These are phyloP conservation scores for Leishmania turanica DNA, from an alignment of 208 protist genomes.

Conservation along the genomic window DNA sequence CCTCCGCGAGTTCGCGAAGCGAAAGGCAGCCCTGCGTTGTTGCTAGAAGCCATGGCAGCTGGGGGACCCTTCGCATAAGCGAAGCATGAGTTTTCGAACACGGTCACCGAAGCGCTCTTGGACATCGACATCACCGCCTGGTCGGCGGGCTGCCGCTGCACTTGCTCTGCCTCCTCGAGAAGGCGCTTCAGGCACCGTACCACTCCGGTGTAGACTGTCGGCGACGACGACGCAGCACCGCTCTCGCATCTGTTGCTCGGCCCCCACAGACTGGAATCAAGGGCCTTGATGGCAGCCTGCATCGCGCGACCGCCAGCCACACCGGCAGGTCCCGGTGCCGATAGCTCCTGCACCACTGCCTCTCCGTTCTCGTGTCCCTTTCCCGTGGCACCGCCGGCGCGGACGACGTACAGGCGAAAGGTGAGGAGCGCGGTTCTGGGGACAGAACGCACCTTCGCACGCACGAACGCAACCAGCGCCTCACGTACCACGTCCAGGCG, in stretches of 20 bases:
- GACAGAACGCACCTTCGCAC: constrained; percentile 36
- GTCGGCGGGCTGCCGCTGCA: not conserved
- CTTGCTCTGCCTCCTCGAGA: not conserved
- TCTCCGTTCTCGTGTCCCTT: constrained; percentile 5
- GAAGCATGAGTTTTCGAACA: not conserved
- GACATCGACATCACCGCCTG: not conserved
- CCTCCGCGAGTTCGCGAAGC: not conserved
- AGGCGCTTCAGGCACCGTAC: constrained; percentile 1
- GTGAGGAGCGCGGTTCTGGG: constrained; percentile 27
- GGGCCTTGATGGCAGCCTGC: constrained; percentile 5
- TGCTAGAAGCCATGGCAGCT: not conserved
- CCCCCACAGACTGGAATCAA: not conserved
- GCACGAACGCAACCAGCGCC: constrained; percentile 46
- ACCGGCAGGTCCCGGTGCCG: constrained; percentile 18
- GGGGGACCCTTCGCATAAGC: not conserved
- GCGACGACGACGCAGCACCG: not conserved
- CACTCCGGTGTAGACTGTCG: constrained; percentile 9
- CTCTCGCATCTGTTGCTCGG: not conserved
- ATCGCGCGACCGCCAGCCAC: constrained; percentile 8
- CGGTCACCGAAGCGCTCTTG: not conserved
- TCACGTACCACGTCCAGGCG: constrained; percentile 39
- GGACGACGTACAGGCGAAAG: constrained; percentile 48
- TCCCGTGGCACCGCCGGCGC: constrained; percentile 6
- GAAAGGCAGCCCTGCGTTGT: not conserved
- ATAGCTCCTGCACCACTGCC: constrained; percentile 18